These are phyloP conservation scores for Amphirosellinia nigrospora DNA, from an alignment of 495 filamentous ascomycete genomes.

Conservation along the genomic window DNA sequence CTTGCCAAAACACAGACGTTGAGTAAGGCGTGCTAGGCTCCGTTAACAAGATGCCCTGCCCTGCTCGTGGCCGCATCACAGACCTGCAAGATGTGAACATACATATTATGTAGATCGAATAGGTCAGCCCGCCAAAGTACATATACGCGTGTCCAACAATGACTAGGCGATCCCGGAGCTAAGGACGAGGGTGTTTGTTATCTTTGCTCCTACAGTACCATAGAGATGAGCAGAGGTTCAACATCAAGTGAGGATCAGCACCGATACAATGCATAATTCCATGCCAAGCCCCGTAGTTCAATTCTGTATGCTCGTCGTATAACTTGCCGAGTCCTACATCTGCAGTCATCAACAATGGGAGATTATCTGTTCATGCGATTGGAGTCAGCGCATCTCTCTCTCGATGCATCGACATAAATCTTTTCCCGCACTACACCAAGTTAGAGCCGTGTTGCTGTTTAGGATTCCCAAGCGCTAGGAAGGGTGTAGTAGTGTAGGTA, in stretches of 20 bases:
- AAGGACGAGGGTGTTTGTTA: background rate
- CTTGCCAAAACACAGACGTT: constrained; percentile 6
- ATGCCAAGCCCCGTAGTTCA: constrained; percentile 3
- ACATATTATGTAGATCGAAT: background rate
- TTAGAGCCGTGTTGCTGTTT: background rate
- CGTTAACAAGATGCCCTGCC: constrained; percentile 4
- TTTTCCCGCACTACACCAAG: background rate
- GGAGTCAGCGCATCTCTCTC: constrained; percentile 4
- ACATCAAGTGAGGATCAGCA: constrained; percentile 22
- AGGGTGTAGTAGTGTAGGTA: background rate
- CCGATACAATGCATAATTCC: constrained; percentile 21
- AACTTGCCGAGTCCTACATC: constrained; percentile 22
- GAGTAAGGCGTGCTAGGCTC: background rate
- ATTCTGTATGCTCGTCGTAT: constrained; percentile 9
- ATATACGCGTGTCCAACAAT: background rate
- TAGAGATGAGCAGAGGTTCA: background rate
- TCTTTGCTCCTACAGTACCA: background rate
- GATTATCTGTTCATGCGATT: constrained; percentile 22
- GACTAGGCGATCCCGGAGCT: background rate
- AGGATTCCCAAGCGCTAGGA: background rate
- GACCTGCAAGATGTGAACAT: constrained; percentile 3
- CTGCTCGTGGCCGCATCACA: background rate
- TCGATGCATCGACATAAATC: background rate
- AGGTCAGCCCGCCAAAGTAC: background rate
- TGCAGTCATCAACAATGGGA: constrained; percentile 23